phyloP scores from a whole-genome alignment of 345 rosid genomes.

The Jatropha curcas region DNA sequence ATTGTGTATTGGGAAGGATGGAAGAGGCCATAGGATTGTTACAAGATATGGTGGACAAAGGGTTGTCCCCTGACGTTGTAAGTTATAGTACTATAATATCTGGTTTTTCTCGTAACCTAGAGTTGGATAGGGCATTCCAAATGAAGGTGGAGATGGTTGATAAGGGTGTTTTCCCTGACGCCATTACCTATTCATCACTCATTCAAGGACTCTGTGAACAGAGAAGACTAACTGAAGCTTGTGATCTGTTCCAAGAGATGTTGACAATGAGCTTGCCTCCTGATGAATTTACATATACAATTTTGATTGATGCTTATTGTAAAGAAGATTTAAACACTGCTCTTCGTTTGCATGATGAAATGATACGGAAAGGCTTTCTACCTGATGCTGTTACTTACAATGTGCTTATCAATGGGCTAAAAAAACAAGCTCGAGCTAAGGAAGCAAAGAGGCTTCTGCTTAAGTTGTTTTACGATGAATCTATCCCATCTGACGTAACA shows the following conservation, averaged over 20 bases:
- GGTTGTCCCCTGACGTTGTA: slow-evolving; percentile 68
- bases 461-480: slow-evolving; percentile 70
- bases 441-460: slow-evolving; percentile 86
- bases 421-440: slow-evolving; percentile 73
- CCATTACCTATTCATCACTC: slow-evolving; percentile 68
- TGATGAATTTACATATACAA: slow-evolving; percentile 73
- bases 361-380: slow-evolving; percentile 69
- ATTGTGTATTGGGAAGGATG: slow-evolving; percentile 61
- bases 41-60: slow-evolving; percentile 54
- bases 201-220: slow-evolving; percentile 75
- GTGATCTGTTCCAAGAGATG: slow-evolving; percentile 75
- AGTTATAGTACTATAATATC: slow-evolving; percentile 79
- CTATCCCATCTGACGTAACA: slow-evolving; percentile 64
- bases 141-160: slow-evolving; percentile 62
- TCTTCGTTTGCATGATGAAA: slow-evolving; percentile 66
- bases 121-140: slow-evolving; percentile 62
- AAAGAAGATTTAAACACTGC: slow-evolving; percentile 57
- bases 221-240: slow-evolving; percentile 69
- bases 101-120: slow-evolving; percentile 62
- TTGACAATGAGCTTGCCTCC: slow-evolving; percentile 45
- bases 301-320: slow-evolving; percentile 74
- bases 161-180: slow-evolving; percentile 61
- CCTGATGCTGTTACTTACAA: slow-evolving; percentile 90
- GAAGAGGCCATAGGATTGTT: slow-evolving; percentile 61
- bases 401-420: slow-evolving; percentile 86